Evolutionary conservation across 805 yeast genomes (phyloP).

Genomic region (Wickerhamomyces ciferrii): DNA sequence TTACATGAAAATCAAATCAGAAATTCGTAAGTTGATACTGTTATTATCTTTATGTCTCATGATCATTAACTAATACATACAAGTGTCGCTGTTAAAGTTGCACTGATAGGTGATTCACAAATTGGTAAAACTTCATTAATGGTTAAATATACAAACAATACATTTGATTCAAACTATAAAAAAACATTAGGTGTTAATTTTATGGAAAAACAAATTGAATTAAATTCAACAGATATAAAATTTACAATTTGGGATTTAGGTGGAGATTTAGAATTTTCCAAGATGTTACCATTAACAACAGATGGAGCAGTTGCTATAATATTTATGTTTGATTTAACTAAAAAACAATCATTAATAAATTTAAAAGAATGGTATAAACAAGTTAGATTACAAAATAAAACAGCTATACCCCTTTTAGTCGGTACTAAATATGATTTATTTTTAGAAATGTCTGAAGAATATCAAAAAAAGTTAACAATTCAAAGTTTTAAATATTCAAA

Average conservation of each 20-base stretch:
- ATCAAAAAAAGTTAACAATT: constrained; percentile 78
- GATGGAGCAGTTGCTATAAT: constrained; percentile 89
- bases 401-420: constrained; percentile 85
- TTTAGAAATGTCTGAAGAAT: constrained; percentile 69
- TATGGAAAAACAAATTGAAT: constrained; percentile 83
- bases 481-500: constrained; percentile 81
- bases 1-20: neutral
- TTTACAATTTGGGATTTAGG: constrained; percentile 96
- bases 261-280: constrained; percentile 90
- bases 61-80: neutral
- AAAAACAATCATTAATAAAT: constrained; percentile 81
- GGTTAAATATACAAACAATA: constrained; percentile 96
- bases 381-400: constrained; percentile 81
- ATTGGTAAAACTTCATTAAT: constrained; percentile 93
- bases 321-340: constrained; percentile 84
- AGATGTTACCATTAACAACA: constrained; percentile 91
- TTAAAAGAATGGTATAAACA: constrained; percentile 93
- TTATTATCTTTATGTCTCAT: neutral
- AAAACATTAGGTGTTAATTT: constrained; percentile 95
- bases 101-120: constrained; percentile 92
- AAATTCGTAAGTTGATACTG: neutral
- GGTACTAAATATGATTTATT: constrained; percentile 94
- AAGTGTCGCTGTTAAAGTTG: constrained; percentile 72
- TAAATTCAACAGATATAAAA: constrained; percentile 81
- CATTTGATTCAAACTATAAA: constrained; percentile 85